Evolutionary conservation across 2,329 filamentous ascomycete species (phyloP).

Genomic region (Nemania serpens): DNA sequence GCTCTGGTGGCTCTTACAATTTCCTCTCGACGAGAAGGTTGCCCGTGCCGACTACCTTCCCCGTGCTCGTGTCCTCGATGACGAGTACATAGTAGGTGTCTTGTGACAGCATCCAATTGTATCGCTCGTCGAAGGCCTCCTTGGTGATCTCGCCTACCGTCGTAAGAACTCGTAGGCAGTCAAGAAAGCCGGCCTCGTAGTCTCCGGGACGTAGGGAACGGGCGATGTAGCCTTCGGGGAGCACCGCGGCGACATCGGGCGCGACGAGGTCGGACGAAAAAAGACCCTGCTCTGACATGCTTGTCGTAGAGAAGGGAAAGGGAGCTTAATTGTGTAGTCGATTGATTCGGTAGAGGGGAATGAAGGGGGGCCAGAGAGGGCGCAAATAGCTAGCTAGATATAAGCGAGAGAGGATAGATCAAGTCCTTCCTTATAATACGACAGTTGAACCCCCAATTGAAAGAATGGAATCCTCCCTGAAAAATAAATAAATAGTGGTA

Average conservation of each 20-base stretch:
- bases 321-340: neutral
- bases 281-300: slow-evolving; percentile 61
- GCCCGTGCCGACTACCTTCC: slow-evolving; percentile 84
- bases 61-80: slow-evolving; percentile 70
- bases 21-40: slow-evolving; percentile 92
- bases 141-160: slow-evolving; percentile 86
- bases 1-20: slow-evolving; percentile 70
- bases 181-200: slow-evolving; percentile 82
- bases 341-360: neutral
- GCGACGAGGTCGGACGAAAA: slow-evolving; percentile 81
- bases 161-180: slow-evolving; percentile 88
- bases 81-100: slow-evolving; percentile 86
- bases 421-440: neutral
- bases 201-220: slow-evolving; percentile 80
- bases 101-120: slow-evolving; percentile 76
- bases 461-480: neutral
- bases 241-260: slow-evolving; percentile 68
- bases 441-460: neutral
- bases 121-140: slow-evolving; percentile 76
- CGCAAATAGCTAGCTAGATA: neutral
- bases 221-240: slow-evolving; percentile 82
- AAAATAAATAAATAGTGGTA: neutral
- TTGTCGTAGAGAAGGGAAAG: neutral
- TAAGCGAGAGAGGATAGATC: no score
- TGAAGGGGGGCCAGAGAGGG: neutral